Base-by-base conservation (phyloP, 108 stramenopile species). In the Nannochloropsis granulata region DNA sequence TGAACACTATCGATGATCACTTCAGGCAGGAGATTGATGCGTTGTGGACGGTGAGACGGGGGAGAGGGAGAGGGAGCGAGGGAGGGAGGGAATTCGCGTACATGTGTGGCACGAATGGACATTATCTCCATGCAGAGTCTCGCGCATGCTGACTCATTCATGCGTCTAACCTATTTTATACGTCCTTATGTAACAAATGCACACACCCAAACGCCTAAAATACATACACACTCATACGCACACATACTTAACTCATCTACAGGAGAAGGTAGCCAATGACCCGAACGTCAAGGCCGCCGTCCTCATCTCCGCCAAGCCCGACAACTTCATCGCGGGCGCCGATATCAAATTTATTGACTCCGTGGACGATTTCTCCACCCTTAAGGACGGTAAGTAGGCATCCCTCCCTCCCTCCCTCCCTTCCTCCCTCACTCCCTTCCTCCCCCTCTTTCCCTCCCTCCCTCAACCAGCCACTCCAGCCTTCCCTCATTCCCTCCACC, bases 291-390 rank as follows among this genome's bases (percentile, higher is more conserved):
- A 95, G 90, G 94, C 95, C 25, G 95, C 96, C 25, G 97, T 99
- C 23, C 96, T 99, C 91, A 90, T 95, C 11, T 97, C 96, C 12
- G 95, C 93, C 78, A 99, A 99, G 86, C 93, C 94, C 13, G 94
- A 93, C 86, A 95, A 94, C 90, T 99, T 97, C 90, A 98, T 99
- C 89, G 99, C 97, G 34, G 99, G 99, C 24, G 99, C 99, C 11
- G 99, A 99, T 88, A 99, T 99, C 90, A 93, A 92, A 13, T 97
- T 98, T 93, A 97, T 98, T 89, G 88, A 87, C 85, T 94, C 94
- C 84, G 92, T 97, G 44, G 90, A 95, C 89, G 79, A 90, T 42
- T 86, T 95, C 24, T 91, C 94, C 84, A 92, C 97, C 89, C 44
- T 90, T 23, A 96, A 97, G 84, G 86, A 91, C 83, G 56, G 56